Base-by-base conservation (phyloP, 2,329 filamentous ascomycete species). In the Westerdykella ornata region DNA sequence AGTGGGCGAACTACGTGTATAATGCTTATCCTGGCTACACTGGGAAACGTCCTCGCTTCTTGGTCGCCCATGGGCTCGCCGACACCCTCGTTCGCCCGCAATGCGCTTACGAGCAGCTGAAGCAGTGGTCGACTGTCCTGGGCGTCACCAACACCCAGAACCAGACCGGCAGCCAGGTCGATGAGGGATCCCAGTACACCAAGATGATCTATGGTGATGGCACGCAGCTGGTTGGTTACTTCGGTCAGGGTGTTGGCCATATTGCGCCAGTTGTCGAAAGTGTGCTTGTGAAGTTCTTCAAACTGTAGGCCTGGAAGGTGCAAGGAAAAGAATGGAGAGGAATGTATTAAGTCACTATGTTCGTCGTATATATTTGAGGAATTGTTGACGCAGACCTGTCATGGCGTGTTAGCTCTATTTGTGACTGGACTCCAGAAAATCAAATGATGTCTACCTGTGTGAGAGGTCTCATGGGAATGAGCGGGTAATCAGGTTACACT, bases 11-110 rank as follows among this genome's bases (percentile, higher is more conserved):
- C 20, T 35, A 35, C n/a, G 43, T 46, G 3, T 17, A 41, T 7
- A 38, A 35, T 14, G 26, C 31, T 11, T 46, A 48, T 31, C 46
- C 46, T 14, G 36, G 41, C n/a, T 48, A 48, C 38, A 43, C 32
- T n/a, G 43, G 46, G 29, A 33, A 29, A 12, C 33, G 38, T 11
- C 39, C 46, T 5, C 18, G 33, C 5, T 18, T 48, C 11, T 15
- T 19, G 35, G 22, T 46, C 12, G 16, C 8, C 20, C 46, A 48
- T 26, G 46, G 46, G 6, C n/a, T 28, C 15, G 28, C 37, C 17
- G 46, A 48, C 20, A 31, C 19, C 4, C 19, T 43, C 16, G 34
- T 48, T 16, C 20, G 32, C 65, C 31, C 66, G 60, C 14, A 48
- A 45, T 38, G 62, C 62, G 4, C n/a, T 12, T 26, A 39, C 12